Evolutionary conservation across 176 grass and related monocot species (phyloP).

Genomic region (Aegilops longissima): DNA sequence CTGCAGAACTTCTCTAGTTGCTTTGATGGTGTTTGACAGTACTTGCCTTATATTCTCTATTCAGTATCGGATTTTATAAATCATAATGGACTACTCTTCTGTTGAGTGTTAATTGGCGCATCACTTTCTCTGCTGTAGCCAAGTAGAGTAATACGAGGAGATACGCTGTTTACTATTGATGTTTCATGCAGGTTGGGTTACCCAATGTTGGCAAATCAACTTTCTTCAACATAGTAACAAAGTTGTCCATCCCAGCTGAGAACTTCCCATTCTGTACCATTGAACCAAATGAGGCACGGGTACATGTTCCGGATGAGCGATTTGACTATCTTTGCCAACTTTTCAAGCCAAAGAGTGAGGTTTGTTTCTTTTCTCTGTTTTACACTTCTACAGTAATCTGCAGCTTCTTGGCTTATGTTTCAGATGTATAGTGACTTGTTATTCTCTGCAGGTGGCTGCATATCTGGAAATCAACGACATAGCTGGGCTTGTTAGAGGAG

Average conservation of each 20-base stretch:
- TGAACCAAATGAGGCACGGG: slow-evolving; percentile 90
- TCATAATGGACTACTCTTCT: neutral
- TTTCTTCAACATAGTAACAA: slow-evolving; percentile 94
- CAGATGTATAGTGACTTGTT: slow-evolving; percentile 9
- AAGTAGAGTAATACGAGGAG: neutral
- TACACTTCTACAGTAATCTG: neutral
- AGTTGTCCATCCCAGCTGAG: slow-evolving; percentile 91
- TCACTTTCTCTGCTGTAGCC: neutral
- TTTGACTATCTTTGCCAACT: slow-evolving; percentile 98
- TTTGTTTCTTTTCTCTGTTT: slow-evolving; percentile 35
- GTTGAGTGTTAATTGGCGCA: neutral
- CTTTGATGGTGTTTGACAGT: neutral
- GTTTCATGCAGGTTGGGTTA: slow-evolving; percentile 75
- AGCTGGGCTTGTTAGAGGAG: slow-evolving; percentile 92
- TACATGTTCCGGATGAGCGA: slow-evolving; percentile 83
- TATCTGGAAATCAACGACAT: slow-evolving; percentile 96
- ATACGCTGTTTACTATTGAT: neutral
- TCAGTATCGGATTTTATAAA: neutral
- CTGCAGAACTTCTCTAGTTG: neutral
- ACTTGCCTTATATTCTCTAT: neutral
- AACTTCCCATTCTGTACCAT: slow-evolving; percentile 99
- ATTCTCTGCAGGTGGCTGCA: slow-evolving; percentile 66
- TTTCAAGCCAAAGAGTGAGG: slow-evolving; percentile 96
- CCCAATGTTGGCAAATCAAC: slow-evolving; percentile 99
- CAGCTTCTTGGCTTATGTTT: slow-evolving; percentile 14